These are phyloP conservation scores for Sphagnum fallax DNA, from an alignment of 228 moss, liverwort and hornwort genomes.

Conservation along the genomic window DNA sequence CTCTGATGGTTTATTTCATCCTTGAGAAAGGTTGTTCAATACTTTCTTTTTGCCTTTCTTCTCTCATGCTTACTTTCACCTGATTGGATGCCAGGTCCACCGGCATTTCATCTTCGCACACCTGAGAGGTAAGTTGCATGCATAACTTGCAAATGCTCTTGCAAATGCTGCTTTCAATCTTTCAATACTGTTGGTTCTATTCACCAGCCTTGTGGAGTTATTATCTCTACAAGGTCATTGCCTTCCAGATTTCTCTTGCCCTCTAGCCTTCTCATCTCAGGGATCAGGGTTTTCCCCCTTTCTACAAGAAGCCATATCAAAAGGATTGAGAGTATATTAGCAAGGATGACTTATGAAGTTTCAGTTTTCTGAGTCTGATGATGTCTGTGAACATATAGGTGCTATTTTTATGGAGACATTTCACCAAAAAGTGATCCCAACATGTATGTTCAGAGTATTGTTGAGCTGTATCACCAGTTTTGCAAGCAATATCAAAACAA, in stretches of 20 bases:
- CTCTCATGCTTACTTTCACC: no score
- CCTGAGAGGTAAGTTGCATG: conserved; percentile 59
- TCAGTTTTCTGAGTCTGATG: no score
- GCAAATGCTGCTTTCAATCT: neutral
- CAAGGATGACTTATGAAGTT: no score
- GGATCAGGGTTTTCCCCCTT: no score
- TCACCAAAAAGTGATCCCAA: conserved; percentile 90
- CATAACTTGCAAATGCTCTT: no score
- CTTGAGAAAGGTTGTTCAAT: neutral
- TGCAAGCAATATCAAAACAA: conserved; percentile 15
- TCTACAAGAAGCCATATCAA: no score
- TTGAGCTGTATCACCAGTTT: conserved; percentile 64
- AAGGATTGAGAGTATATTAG: no score
- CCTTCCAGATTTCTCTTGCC: no score
- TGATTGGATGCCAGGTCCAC: conserved; percentile 49
- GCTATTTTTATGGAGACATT: conserved; percentile 84
- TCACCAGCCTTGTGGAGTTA: no score
- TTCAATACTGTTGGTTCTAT: neutral
- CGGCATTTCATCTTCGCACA: conserved; percentile 77
- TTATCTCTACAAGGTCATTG: no score
- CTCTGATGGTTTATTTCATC: no score
- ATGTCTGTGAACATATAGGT: conserved; percentile 30
- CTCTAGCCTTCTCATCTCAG: no score
- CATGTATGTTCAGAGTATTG: conserved; percentile 64
- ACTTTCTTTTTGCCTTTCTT: neutral